Conservation (phyloP, 179 eudicot genomes). For the Beta lomatogona region DNA sequence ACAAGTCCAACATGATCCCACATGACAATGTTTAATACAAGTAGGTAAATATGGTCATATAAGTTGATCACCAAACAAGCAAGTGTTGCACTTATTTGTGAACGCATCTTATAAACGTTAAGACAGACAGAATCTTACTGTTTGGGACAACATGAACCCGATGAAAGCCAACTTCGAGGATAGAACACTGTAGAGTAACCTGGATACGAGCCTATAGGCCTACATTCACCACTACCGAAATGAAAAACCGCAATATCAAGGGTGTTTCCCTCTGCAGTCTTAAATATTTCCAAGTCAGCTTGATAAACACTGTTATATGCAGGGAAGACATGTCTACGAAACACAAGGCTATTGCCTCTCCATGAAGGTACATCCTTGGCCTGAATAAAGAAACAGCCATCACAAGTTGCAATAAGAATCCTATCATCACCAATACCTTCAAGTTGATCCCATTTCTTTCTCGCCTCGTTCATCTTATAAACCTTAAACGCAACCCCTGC, state of each 20-base stretch:
- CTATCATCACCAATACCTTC: constrained; percentile 20
- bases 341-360: constrained; percentile 31
- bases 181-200: constrained; percentile 14
- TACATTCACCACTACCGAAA: constrained; percentile 13
- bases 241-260: constrained; percentile 14
- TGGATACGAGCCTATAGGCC: background rate
- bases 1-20: too few relatives aligned
- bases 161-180: constrained; percentile 23
- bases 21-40: too few relatives aligned
- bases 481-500: background rate
- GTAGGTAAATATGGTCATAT: too few relatives aligned
- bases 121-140: background rate
- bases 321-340: constrained; percentile 11
- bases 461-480: constrained; percentile 1
- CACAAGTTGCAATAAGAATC: constrained; percentile 21
- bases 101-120: background rate
- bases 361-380: constrained; percentile 22
- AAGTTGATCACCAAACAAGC: too few relatives aligned
- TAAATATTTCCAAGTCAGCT: background rate
- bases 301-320: background rate
- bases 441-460: background rate
- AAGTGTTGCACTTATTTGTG: too few relatives aligned
- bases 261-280: background rate
- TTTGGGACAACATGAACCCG: background rate
- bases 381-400: constrained; percentile 18